phyloP scores from a whole-genome alignment of 2,329 filamentous ascomycete species.

The Neodidymelliopsis sp. region DNA sequence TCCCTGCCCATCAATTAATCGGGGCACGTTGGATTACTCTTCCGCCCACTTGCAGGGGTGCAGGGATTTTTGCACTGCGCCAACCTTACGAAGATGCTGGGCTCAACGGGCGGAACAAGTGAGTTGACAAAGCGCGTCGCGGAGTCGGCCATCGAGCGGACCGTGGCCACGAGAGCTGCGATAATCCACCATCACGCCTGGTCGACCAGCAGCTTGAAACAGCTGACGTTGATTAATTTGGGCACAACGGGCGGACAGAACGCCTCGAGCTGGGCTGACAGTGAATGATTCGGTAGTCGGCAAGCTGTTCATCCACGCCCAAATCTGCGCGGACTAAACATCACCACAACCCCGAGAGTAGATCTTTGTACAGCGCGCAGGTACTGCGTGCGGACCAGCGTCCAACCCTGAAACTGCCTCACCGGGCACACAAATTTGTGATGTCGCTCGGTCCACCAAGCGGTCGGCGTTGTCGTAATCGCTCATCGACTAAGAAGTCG shows the following conservation, averaged over 20 bases:
- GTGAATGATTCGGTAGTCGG: constrained; percentile 25
- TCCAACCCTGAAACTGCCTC: constrained; percentile 6
- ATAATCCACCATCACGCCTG: constrained; percentile 20
- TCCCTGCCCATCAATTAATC: constrained; percentile 41
- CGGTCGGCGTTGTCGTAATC: constrained; percentile 28
- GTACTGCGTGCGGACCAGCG: constrained; percentile 8
- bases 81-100: constrained; percentile 48
- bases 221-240: constrained; percentile 26
- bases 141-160: constrained; percentile 42
- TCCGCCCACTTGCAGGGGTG: constrained; percentile 39
- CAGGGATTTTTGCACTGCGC: constrained; percentile 44
- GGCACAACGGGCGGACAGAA: background rate
- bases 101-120: constrained; percentile 35
- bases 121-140: constrained; percentile 46
- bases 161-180: constrained; percentile 30
- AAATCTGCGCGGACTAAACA: constrained; percentile 32
- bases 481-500: constrained; percentile 33
- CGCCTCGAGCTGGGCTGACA: background rate
- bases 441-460: constrained; percentile 11
- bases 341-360: constrained; percentile 8
- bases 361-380: constrained; percentile 10
- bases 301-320: constrained; percentile 29
- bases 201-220: constrained; percentile 26
- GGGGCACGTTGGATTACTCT: constrained; percentile 45
- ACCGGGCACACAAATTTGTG: constrained; percentile 5